A percentile compares a stretch with the other conserved stretches of the same genome.
Conservation (phyloP, 768 basidiomycete genomes). For the Naganishia randhawae region DNA sequence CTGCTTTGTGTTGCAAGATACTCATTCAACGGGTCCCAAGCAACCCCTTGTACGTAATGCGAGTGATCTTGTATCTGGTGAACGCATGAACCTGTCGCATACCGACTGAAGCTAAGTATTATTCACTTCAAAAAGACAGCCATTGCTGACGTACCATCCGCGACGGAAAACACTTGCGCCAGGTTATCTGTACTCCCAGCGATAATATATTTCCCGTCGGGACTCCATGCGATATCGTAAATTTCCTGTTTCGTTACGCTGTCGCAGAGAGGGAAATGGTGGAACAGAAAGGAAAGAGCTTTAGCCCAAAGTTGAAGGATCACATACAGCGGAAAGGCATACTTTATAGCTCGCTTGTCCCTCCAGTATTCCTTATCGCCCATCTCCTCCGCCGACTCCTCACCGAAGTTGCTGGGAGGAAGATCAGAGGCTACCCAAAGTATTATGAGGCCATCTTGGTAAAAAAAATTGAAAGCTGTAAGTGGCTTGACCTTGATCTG, state of each 20-base stretch:
- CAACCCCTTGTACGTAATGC: conserved; percentile 97
- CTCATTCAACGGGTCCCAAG: conserved; percentile 97
- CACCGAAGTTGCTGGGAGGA: conserved; percentile 77
- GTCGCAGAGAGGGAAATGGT: conserved; percentile 15
- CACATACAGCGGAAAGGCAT: conserved; percentile 35
- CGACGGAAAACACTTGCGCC: conserved; percentile 73
- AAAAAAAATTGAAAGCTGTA: neutral
- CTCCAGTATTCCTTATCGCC: conserved; percentile 97
- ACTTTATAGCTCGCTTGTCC: conserved; percentile 75
- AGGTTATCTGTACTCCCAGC: conserved; percentile 97
- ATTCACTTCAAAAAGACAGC: neutral
- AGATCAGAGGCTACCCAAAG: conserved; percentile 83
- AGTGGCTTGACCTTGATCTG: neutral
- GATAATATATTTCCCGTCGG: conserved; percentile 85
- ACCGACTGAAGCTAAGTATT: neutral
- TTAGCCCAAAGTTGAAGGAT: neutral
- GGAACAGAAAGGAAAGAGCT: neutral
- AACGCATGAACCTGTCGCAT: conserved; percentile 68
- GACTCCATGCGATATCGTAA: conserved; percentile 97
- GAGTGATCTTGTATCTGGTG: conserved; percentile 88
- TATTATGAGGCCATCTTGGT: conserved; percentile 89
- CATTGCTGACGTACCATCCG: conserved; percentile 60
- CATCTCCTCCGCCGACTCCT: conserved; percentile 72
- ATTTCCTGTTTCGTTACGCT: conserved; percentile 94
- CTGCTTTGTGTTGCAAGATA: conserved; percentile 96